These are phyloP conservation scores for Metschnikowia matae DNA, from an alignment of 805 yeast species.

Conservation along the genomic window DNA sequence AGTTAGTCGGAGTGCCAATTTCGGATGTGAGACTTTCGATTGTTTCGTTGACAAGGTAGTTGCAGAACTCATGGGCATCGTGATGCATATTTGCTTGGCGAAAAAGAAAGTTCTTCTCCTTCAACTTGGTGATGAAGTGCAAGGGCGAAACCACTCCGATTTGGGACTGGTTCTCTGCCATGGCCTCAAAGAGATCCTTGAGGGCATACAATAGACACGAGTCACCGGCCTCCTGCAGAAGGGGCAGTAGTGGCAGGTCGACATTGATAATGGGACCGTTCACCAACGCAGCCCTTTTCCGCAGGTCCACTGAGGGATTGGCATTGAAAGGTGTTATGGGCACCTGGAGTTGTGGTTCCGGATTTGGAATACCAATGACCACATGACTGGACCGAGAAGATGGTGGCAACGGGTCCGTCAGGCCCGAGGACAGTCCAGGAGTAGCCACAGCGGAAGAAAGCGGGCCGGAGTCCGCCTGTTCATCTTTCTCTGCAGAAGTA, in stretches of 20 bases:
- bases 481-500: slow-evolving; percentile 20
- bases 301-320: slow-evolving; percentile 55
- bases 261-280: slow-evolving; percentile 82
- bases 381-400: slow-evolving; percentile 30
- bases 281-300: slow-evolving; percentile 73
- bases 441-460: slow-evolving; percentile 30
- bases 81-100: slow-evolving; percentile 89
- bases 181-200: slow-evolving; percentile 81
- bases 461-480: slow-evolving; percentile 23
- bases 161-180: slow-evolving; percentile 63
- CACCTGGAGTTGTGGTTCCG: slow-evolving; percentile 29
- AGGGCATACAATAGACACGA: slow-evolving; percentile 50
- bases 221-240: slow-evolving; percentile 30
- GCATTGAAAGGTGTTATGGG: slow-evolving; percentile 40
- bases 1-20: slow-evolving; percentile 31
- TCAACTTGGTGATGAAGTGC: slow-evolving; percentile 67
- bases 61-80: slow-evolving; percentile 96
- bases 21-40: slow-evolving; percentile 54
- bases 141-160: slow-evolving; percentile 85
- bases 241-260: slow-evolving; percentile 55
- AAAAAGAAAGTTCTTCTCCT: slow-evolving; percentile 78
- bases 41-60: slow-evolving; percentile 69
- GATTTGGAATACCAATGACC: slow-evolving; percentile 39
- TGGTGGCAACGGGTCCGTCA: slow-evolving; percentile 21
- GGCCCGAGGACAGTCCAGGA: slow-evolving; percentile 1